Percentiles rank a stretch among this genome's conserved stretches.
phyloP scores from a whole-genome alignment of 257 asterid species.

The Solanum virginianum region DNA sequence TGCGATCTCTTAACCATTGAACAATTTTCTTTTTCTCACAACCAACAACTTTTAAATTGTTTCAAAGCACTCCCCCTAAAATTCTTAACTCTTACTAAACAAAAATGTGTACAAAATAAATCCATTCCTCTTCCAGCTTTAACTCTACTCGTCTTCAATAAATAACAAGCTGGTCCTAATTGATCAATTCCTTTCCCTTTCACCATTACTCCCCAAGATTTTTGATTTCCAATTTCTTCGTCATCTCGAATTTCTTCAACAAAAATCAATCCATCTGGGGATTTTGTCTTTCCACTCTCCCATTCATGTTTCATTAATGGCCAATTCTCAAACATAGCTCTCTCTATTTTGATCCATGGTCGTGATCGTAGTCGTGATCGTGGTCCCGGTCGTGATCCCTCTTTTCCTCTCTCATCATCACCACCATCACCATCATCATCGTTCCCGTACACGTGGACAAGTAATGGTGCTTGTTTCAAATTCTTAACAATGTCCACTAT shows the following conservation, averaged over 20 bases:
- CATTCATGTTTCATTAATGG: constrained; percentile 15
- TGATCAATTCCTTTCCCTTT: constrained; percentile 41
- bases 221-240: not conserved
- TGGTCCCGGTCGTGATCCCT: not conserved
- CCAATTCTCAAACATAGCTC: constrained; percentile 39
- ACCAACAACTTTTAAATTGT: constrained; percentile 47
- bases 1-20: not conserved
- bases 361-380: not conserved
- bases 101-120: constrained; percentile 51
- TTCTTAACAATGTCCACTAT: constrained; percentile 49
- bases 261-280: constrained; percentile 65
- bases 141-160: constrained; percentile 55
- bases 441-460: constrained; percentile 33
- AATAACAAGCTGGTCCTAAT: constrained; percentile 46
- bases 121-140: constrained; percentile 60
- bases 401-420: not conserved
- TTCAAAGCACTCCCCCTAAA: constrained; percentile 34
- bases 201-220: constrained; percentile 65
- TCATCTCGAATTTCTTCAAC: constrained; percentile 39
- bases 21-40: not conserved
- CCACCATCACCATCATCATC: not conserved
- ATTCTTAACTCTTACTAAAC: constrained; percentile 42
- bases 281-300: constrained; percentile 23
- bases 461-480: constrained; percentile 47
- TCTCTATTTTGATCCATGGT: constrained; percentile 19